Evolutionary conservation across 2,329 filamentous ascomycete genomes (phyloP).

Genomic region (Cucurbitaria berberidis): DNA sequence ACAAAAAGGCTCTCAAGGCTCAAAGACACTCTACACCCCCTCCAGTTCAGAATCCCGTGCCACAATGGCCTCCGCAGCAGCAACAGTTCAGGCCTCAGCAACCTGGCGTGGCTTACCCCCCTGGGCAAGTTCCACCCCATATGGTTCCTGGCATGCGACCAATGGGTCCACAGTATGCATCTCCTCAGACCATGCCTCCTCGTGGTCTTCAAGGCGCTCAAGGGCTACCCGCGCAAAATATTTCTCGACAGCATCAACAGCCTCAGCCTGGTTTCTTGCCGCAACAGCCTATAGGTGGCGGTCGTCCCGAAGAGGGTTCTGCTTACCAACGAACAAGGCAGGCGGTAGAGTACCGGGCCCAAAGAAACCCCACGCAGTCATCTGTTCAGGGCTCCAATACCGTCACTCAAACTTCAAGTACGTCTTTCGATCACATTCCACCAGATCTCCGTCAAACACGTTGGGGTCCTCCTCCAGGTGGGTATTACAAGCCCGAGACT

Average conservation of each 20-base stretch:
- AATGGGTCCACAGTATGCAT: slow-evolving; percentile 14
- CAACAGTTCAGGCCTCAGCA: slow-evolving; percentile 24
- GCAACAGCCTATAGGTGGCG: slow-evolving; percentile 10
- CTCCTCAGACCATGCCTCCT: slow-evolving; percentile 20
- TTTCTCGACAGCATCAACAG: slow-evolving; percentile 16
- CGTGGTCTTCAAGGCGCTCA: slow-evolving; percentile 10
- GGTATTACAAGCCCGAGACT: slow-evolving; percentile 34
- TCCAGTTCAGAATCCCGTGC: slow-evolving; percentile 11
- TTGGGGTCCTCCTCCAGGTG: slow-evolving; percentile 21
- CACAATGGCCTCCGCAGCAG: slow-evolving; percentile 27
- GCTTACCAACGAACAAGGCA: slow-evolving; percentile 32
- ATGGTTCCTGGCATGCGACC: slow-evolving; percentile 26
- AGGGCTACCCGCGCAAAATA: slow-evolving; percentile 16
- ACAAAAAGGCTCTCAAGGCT: slow-evolving; percentile 44
- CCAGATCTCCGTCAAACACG: slow-evolving; percentile 11
- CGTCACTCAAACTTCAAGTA: slow-evolving; percentile 2
- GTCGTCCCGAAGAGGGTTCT: slow-evolving; percentile 20
- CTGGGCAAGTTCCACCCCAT: slow-evolving; percentile 17
- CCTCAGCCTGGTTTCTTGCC: slow-evolving; percentile 8
- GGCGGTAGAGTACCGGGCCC: slow-evolving; percentile 27
- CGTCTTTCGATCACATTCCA: slow-evolving; percentile 10
- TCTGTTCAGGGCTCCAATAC: slow-evolving; percentile 9
- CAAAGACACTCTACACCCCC: slow-evolving; percentile 31
- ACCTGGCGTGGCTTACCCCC: slow-evolving; percentile 20
- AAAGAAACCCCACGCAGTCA: slow-evolving; percentile 7